Evolutionary conservation across 164 flowering plant species (phyloP).

Genomic region (grape (Vitis vinifera)): ASM3070453v1 NC_081806.1:2126501-2127000

Average conservation of each 20-base stretch:
- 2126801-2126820: neutral
- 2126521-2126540: no score
- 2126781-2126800: neutral
- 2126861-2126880: conserved; percentile 57
- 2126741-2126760: conserved; percentile 57
- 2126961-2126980: neutral
- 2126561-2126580: neutral
- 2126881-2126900: neutral
- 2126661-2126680: conserved; percentile 99
- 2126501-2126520: conserved; percentile 81
- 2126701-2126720: conserved; percentile 81
- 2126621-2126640: neutral
- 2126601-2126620: neutral
- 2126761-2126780: neutral
- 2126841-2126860: conserved; percentile 54
- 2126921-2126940: neutral
- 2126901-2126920: neutral
- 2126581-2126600: neutral
- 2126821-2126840: conserved; percentile 80
- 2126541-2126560: no score
- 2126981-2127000: no score
- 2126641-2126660: conserved; percentile 71
- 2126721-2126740: conserved; percentile 69
- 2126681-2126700: conserved; percentile 83
- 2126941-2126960: conserved; percentile 2